Evolutionary conservation across 2,329 filamentous ascomycete species (phyloP), one percentile per base, ranked within the genome.

Genomic region (Emergomyces pasteurianus): DNA sequence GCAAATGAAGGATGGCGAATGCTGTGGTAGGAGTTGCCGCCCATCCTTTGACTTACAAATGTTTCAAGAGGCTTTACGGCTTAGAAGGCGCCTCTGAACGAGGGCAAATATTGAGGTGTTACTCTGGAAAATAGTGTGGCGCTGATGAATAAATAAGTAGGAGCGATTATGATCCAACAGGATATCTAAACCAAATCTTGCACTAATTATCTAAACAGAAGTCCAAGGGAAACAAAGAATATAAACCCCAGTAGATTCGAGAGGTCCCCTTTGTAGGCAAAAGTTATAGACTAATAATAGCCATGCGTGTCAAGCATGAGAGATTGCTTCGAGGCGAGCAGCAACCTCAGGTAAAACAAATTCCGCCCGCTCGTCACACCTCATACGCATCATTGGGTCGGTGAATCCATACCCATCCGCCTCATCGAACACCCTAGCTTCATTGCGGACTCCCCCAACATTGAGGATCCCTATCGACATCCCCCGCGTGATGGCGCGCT

Each of bases 391-490:
- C 58, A 63, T 59, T 21, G 54, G 57, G 34, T 61, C 64, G n/a
- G 61, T 61, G 40, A 64, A 40, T 58, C 65, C 67, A n/a, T 61
- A 62, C 3, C 67, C 66, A 31, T 66, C 64, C 23, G 69, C 38
- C 40, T 72, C 65, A 9, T 67, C 69, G 67, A 78, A 78, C 54
- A 80, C 72, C 40, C 69, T 60, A 8, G 73, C 68, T 63, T 80
- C 78, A 53, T 79, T 79, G 31, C 78, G 68, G 7, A 79, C 75
- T 6, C 78, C 78, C 36, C 78, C 78, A 62, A 96, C 81, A 69
- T 96, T 97, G 62, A 96, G 77, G 49, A 96, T 86, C 0, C 86
- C 92, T 70, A 97, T 88, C 18, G 90, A 86, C 84, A 95, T 92
- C 0, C 86, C 86, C 64, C 86, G 82, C 67, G 94, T 89, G 67